A percentile compares a stretch with the other conserved stretches of the same genome.
Evolutionary conservation across 305 asterid species (phyloP).

Genomic region (Withania somnifera): DNA sequence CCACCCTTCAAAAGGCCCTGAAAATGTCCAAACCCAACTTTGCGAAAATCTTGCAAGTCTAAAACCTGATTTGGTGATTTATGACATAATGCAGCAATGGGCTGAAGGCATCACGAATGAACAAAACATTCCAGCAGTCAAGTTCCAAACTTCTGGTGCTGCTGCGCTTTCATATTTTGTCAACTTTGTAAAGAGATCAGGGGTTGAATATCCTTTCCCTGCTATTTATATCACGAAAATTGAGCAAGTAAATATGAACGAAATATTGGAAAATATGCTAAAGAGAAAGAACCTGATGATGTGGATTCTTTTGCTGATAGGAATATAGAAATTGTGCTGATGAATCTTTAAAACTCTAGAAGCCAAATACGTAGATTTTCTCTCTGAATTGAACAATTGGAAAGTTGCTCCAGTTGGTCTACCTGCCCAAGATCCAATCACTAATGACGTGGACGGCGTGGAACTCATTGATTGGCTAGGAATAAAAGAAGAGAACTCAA

Average conservation of each 20-base stretch:
- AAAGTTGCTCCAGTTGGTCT: too few relatives aligned
- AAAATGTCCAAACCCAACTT: not conserved
- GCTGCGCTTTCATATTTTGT: not conserved
- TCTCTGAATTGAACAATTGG: not conserved
- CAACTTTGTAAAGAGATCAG: not conserved
- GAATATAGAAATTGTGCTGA: too few relatives aligned
- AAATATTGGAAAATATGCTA: too few relatives aligned
- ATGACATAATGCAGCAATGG: slow-evolving; percentile 10
- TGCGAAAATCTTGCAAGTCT: not conserved
- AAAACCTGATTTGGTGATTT: slow-evolving; percentile 11
- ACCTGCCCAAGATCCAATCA: too few relatives aligned
- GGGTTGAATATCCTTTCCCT: slow-evolving; percentile 1
- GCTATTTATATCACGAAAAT: slow-evolving; percentile 5
- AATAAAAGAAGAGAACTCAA: not conserved
- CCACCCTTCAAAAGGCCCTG: slow-evolving; percentile 1
- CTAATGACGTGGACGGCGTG: not conserved
- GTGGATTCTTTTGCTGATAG: too few relatives aligned
- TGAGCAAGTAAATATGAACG: too few relatives aligned
- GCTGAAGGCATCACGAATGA: not conserved
- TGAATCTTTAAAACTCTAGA: not conserved
- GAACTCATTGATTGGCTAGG: not conserved
- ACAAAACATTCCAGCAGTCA: slow-evolving; percentile 6
- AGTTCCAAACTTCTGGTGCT: not conserved
- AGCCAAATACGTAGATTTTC: not conserved
- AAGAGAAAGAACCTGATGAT: too few relatives aligned